Evolutionary conservation across 1,284 basidiomycete species (phyloP).

Genomic region (Cutaneotrichosporon curvatum): DNA sequence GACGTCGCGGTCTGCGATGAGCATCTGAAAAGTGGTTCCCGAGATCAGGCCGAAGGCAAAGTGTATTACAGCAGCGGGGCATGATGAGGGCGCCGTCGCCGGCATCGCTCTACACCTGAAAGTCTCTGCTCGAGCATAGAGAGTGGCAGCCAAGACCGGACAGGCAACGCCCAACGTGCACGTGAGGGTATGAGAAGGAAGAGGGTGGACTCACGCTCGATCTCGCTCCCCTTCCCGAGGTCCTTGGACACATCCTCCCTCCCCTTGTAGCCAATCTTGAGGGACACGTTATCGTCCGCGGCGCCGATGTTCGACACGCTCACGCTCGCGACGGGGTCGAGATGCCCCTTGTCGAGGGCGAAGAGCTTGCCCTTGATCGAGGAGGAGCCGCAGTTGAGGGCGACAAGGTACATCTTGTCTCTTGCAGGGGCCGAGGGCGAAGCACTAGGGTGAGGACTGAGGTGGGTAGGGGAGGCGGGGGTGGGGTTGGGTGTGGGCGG

Average conservation of each 20-base stretch:
- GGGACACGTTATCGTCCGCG: constrained; percentile 39
- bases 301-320: constrained; percentile 42
- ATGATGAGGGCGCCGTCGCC: neutral
- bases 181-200: no score
- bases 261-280: constrained; percentile 30
- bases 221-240: constrained; percentile 30
- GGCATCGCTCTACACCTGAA: neutral
- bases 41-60: no score
- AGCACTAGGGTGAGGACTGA: no score
- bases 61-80: neutral
- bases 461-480: no score
- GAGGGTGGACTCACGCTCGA: constrained; percentile 43
- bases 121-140: neutral
- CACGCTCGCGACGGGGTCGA: constrained; percentile 26
- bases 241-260: constrained; percentile 30
- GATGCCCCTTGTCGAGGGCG: constrained; percentile 17
- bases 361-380: constrained; percentile 48
- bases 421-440: no score
- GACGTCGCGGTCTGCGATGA: constrained; percentile 33
- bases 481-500: constrained; percentile 1
- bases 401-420: constrained; percentile 32
- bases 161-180: no score
- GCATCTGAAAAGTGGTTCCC: neutral
- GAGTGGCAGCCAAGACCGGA: no score
- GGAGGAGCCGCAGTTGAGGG: constrained; percentile 48